Percentiles rank a stretch among this genome's conserved stretches.
phyloP scores from a whole-genome alignment of 2,329 filamentous ascomycete species.

The Juglanconis oblonga region DNA sequence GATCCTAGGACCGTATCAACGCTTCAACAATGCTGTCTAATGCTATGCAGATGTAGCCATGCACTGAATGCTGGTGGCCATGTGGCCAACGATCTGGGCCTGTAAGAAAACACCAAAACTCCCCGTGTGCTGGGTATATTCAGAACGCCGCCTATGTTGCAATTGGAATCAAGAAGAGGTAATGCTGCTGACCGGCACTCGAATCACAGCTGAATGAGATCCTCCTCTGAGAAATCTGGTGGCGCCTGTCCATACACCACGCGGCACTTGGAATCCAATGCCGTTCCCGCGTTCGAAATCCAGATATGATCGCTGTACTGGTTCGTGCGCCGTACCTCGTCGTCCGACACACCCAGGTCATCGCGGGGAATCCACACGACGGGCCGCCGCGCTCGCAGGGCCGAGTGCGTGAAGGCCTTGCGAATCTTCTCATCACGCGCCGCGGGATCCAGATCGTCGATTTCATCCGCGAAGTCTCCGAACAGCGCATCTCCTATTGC shows the following conservation, averaged over 20 bases:
- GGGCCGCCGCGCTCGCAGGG: slow-evolving; percentile 77
- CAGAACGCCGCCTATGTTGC: background rate
- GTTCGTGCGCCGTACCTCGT: slow-evolving; percentile 79
- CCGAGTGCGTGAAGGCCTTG: slow-evolving; percentile 87
- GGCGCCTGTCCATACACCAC: slow-evolving; percentile 84
- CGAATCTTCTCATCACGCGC: slow-evolving; percentile 83
- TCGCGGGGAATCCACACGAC: slow-evolving; percentile 94
- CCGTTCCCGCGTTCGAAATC: slow-evolving; percentile 92
- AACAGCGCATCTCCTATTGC: slow-evolving; percentile 79
- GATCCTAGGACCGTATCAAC: background rate
- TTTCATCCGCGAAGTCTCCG: slow-evolving; percentile 83
- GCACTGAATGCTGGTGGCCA: background rate
- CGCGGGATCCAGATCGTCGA: slow-evolving; percentile 88
- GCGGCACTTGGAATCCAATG: slow-evolving; percentile 76
- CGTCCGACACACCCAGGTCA: slow-evolving; percentile 84
- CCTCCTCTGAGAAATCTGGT: slow-evolving; percentile 84
- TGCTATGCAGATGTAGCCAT: background rate
- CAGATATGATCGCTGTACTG: slow-evolving; percentile 77
- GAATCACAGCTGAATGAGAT: slow-evolving; percentile 74
- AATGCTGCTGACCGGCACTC: background rate
- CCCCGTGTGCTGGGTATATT: background rate
- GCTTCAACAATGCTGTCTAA: background rate
- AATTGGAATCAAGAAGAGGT: background rate
- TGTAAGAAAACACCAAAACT: background rate
- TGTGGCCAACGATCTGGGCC: background rate